Percentiles rank a stretch among this genome's conserved stretches.
Evolutionary conservation across 2,329 filamentous ascomycete species (phyloP).

Genomic region (Arthrobotrys iridis): DNA sequence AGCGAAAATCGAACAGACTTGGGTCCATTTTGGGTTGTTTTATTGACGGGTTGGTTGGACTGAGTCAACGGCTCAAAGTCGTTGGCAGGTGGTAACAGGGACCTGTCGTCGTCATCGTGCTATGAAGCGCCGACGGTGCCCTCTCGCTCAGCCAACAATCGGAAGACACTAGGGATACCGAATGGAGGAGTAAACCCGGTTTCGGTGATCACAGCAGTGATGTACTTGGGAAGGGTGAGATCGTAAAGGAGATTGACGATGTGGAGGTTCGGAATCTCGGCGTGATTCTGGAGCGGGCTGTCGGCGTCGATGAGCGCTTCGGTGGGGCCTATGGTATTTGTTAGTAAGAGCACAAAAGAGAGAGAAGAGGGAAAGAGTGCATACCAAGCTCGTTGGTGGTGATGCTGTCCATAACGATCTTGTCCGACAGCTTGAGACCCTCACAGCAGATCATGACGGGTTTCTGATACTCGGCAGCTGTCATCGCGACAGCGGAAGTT

Average conservation of each 20-base stretch:
- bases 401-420: slow-evolving; percentile 89
- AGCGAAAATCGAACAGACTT: slow-evolving; percentile 10
- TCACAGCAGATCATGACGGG: slow-evolving; percentile 91
- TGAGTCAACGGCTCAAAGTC: slow-evolving; percentile 16
- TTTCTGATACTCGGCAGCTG: slow-evolving; percentile 77
- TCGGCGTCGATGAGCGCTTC: slow-evolving; percentile 58
- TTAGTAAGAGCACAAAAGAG: slow-evolving; percentile 64
- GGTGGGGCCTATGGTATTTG: slow-evolving; percentile 63
- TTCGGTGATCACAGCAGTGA: slow-evolving; percentile 90
- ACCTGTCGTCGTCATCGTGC: background rate
- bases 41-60: background rate
- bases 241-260: slow-evolving; percentile 85
- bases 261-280: slow-evolving; percentile 70
- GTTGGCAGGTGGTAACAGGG: slow-evolving; percentile 3
- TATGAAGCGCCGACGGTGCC: slow-evolving; percentile 48
- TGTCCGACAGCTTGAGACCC: slow-evolving; percentile 92
- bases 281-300: slow-evolving; percentile 66
- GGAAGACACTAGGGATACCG: slow-evolving; percentile 79
- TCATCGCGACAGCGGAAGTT: slow-evolving; percentile 85
- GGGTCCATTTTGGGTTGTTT: background rate
- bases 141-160: slow-evolving; percentile 65
- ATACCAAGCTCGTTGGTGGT: slow-evolving; percentile 79
- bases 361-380: background rate
- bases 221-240: slow-evolving; percentile 85
- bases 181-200: slow-evolving; percentile 86